A percentile compares a stretch with the other conserved stretches of the same genome.
phyloP scores from a whole-genome alignment of 2,329 filamentous ascomycete genomes.

The Coleophoma cylindrospora region DNA sequence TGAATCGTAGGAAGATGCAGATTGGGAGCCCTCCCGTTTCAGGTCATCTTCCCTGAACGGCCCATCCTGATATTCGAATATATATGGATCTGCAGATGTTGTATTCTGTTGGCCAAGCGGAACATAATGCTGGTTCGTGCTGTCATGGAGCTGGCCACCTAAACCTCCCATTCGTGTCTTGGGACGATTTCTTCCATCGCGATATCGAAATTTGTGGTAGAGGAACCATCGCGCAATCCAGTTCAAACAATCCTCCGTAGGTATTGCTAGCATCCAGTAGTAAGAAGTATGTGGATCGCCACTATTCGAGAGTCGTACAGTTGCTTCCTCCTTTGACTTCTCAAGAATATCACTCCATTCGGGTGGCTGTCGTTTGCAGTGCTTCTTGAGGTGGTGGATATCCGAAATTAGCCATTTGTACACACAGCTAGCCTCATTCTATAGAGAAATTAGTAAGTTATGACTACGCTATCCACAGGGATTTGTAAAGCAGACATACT shows the following conservation, averaged over 20 bases:
- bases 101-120: too few relatives aligned
- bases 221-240: constrained; percentile 28
- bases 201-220: constrained; percentile 4
- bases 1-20: not conserved
- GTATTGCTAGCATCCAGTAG: constrained; percentile 22
- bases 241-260: constrained; percentile 18
- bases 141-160: not conserved
- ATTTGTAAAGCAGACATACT: not conserved
- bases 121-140: too few relatives aligned
- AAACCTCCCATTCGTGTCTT: not conserved
- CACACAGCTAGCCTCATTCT: constrained; percentile 25
- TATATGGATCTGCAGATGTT: not conserved
- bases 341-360: constrained; percentile 27
- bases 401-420: constrained; percentile 25
- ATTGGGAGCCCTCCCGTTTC: not conserved
- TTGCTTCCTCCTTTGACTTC: constrained; percentile 25
- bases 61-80: not conserved
- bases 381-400: constrained; percentile 22
- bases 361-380: constrained; percentile 22
- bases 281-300: constrained; percentile 16
- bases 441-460: not conserved
- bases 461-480: not conserved
- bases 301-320: constrained; percentile 14
- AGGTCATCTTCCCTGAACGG: too few relatives aligned
- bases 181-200: not conserved